Conservation (phyloP, 345 rosid species). For the Citrus hindsii region DNA sequence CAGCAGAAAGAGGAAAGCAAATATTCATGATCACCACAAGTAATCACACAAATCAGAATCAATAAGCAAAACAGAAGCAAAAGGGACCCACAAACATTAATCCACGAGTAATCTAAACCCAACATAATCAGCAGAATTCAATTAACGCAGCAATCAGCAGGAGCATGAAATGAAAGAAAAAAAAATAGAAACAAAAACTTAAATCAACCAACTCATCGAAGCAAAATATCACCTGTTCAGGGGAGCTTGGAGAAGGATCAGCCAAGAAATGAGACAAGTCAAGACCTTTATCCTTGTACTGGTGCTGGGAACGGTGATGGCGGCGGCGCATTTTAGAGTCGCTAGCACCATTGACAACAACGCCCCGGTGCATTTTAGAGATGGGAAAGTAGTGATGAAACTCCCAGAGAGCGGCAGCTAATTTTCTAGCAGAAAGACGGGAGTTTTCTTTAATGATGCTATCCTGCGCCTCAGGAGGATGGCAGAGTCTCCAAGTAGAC, state of each 20-base stretch:
- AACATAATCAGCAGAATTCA: neutral
- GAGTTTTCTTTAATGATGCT: slow-evolving; percentile 25
- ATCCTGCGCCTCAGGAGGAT: slow-evolving; percentile 28
- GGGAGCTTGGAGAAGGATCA: slow-evolving; percentile 67
- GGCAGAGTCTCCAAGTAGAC: slow-evolving; percentile 35
- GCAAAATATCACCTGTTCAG: slow-evolving; percentile 59
- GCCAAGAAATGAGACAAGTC: slow-evolving; percentile 62
- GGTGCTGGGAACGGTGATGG: slow-evolving; percentile 41
- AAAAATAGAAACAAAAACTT: neutral
- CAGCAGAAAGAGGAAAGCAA: neutral
- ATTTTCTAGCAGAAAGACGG: slow-evolving; percentile 61
- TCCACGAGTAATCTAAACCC: neutral
- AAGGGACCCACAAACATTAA: neutral
- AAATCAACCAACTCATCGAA: neutral
- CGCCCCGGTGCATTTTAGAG: slow-evolving; percentile 60
- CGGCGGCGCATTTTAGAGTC: slow-evolving; percentile 47
- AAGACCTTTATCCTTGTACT: slow-evolving; percentile 54
- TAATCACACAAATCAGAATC: neutral
- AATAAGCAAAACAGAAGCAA: neutral
- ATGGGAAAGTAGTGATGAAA: slow-evolving; percentile 49
- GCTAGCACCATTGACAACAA: slow-evolving; percentile 25
- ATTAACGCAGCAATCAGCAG: neutral
- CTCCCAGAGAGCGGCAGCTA: slow-evolving; percentile 88
- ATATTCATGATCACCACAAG: neutral
- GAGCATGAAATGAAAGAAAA: neutral